phyloP scores from a whole-genome alignment of 495 filamentous ascomycete species.

The Letharia lupina region DNA sequence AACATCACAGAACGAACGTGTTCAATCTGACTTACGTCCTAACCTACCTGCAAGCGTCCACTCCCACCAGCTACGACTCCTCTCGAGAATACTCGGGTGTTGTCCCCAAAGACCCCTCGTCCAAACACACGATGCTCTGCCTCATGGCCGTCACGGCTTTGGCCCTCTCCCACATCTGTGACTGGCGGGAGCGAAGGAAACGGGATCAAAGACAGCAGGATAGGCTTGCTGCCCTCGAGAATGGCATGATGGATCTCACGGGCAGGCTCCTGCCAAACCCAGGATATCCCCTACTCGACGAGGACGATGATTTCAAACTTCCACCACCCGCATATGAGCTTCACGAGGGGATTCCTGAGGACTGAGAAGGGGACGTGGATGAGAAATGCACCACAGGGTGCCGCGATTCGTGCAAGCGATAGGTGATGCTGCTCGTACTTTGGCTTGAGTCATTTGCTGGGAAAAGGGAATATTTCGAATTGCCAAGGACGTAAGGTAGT shows the following conservation, averaged over 20 bases:
- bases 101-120: not conserved
- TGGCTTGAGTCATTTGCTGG: not conserved
- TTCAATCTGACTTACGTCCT: not conserved
- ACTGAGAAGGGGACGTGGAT: not conserved
- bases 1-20: not conserved
- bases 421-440: not conserved
- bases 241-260: not conserved
- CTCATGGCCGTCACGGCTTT: not conserved
- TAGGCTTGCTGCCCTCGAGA: not conserved
- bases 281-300: not conserved
- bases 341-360: not conserved
- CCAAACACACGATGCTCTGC: not conserved
- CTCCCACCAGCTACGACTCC: not conserved
- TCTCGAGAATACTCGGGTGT: not conserved
- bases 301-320: not conserved
- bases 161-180: not conserved
- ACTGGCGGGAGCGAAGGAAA: not conserved
- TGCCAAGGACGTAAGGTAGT: not conserved
- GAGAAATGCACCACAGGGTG: not conserved
- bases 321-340: not conserved
- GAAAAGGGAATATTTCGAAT: not conserved
- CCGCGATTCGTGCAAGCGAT: not conserved
- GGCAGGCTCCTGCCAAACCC: not conserved
- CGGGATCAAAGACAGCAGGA: not conserved
- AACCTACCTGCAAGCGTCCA: not conserved